These are phyloP conservation scores for Salix exigua DNA, from an alignment of 345 rosid genomes.

Conservation along the genomic window DNA sequence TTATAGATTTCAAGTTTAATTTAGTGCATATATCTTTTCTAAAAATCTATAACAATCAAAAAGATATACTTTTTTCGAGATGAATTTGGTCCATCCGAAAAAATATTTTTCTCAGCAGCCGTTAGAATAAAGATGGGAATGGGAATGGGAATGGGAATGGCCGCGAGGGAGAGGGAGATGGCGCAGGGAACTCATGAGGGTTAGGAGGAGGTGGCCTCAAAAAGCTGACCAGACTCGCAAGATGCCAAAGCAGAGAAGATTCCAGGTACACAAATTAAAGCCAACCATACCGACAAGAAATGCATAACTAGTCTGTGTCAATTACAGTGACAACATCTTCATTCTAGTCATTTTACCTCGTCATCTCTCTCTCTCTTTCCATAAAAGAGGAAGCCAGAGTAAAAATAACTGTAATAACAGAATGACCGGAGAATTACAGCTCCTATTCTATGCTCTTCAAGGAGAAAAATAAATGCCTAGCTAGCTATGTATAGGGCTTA, in stretches of 20 bases:
- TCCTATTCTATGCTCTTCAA: not conserved
- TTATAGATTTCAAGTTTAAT: no score
- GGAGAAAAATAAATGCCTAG: not conserved
- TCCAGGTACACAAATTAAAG: slow-evolving; percentile 15
- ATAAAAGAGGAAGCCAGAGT: slow-evolving; percentile 1
- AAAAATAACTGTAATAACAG: slow-evolving; percentile 38
- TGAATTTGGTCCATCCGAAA: no score
- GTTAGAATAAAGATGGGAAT: not conserved
- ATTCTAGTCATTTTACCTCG: not conserved
- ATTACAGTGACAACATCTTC: slow-evolving; percentile 7
- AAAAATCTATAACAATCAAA: no score
- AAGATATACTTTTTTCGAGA: no score
- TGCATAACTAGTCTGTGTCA: slow-evolving; percentile 33
- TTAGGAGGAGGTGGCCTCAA: slow-evolving; percentile 8
- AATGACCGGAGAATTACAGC: slow-evolving; percentile 19
- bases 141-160: not conserved
- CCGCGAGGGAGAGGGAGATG: no score
- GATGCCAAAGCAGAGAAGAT: slow-evolving; percentile 31
- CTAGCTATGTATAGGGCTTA: not conserved
- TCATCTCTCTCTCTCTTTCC: not conserved
- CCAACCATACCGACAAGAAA: slow-evolving; percentile 15
- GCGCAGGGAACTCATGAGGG: not conserved
- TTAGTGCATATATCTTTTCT: no score
- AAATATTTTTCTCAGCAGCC: no score
- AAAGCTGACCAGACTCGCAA: slow-evolving; percentile 8